Evolutionary conservation across 225 moss, liverwort and hornwort genomes (phyloP), one percentile per base, ranked within the genome.

Genomic region (Sphagnum contortum): DNA sequence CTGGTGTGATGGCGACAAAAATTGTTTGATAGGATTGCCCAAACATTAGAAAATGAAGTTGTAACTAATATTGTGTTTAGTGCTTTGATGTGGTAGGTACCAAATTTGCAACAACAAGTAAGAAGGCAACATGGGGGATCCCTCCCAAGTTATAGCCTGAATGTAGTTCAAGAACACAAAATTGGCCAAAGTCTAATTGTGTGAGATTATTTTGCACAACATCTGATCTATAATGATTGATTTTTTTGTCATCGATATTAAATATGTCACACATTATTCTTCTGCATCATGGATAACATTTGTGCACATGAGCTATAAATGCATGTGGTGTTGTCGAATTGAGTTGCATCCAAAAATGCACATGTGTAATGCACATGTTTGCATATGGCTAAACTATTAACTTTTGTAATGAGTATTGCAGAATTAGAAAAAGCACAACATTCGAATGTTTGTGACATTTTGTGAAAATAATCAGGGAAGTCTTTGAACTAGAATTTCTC

Each of bases 271-370:
- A 66, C 13, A 3, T 0, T 56, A 0, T 66, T 52, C 11, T 2
- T 7, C 3, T 8, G 1, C n/a, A 13, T 53, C 11, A 44, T 51
- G 3, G 11, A 47, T 47, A 49, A 10, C 8, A 13, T 56, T 3
- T 12, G 29, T 3, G 49, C 0, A 3, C 11, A 60, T 52, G 60
- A 3, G 4, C 2, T 62, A 61, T 12, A 53, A 54, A 66, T 61
- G 58, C 57, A 4, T 46, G 12, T 6, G 52, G 66, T 3, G 4
- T 1, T 11, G 6, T 0, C 3, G 60, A 53, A 3, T 49, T 72
- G 60, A 60, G 59, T 2, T 8, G 4, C 4, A 9, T 67, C n/a
- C 60, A 67, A 49, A 72, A 62, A 53, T 7, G 47, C 8, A 67
- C 55, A 0, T 9, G 59, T 48, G 13, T 59, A 13, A 44, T 60